Base-by-base conservation (phyloP, 2,329 filamentous ascomycete genomes). In the Scortechinia acanthostroma region DNA sequence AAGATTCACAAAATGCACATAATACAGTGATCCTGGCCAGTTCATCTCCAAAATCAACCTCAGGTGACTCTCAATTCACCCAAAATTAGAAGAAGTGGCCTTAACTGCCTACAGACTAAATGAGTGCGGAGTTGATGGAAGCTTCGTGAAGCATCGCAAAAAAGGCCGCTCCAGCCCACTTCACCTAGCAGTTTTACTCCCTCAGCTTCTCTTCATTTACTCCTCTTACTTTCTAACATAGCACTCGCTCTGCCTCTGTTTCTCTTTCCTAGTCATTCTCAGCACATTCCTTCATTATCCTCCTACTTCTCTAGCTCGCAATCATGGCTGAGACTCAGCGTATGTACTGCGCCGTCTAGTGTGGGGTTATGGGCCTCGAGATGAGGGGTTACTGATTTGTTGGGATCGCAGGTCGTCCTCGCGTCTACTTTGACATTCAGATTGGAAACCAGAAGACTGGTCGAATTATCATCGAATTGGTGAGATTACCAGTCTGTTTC, bases 371-470 rank as follows among this genome's bases (percentile, higher is more conserved):
- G n/a, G n/a, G n/a, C n/a, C n/a, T n/a, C n/a, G n/a, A n/a, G n/a
- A n/a, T n/a, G n/a, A n/a, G n/a, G n/a, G n/a, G n/a, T n/a, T n/a
- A n/a, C n/a, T n/a, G n/a, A n/a, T n/a, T n/a, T 47, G 58, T 65
- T 55, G 69, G 69, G 57, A 52, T 61, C 72, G 73, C 73, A 40
- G 35, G 6, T 62, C 85, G 87, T 19, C 20, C 35, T 40, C 35
- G 35, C 55, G 91, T 95, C 69, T 98, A 85, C 73, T 96, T 98
- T 65, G 91, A 97, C 71, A 83, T 98, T 61, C 73, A 82, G 50
- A 85, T 97, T 59, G 90, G 86, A 59, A 77, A 79, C 48, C 76
- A 80, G 56, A 70, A 78, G 37, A 77, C 80, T 49, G 91, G 90
- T 49, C 85, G 91, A 52, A 74, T 98, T 62, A 81, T 77, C 50